Base-by-base conservation (phyloP, 768 basidiomycete species). In the Clitopilus hobsonii region DNA sequence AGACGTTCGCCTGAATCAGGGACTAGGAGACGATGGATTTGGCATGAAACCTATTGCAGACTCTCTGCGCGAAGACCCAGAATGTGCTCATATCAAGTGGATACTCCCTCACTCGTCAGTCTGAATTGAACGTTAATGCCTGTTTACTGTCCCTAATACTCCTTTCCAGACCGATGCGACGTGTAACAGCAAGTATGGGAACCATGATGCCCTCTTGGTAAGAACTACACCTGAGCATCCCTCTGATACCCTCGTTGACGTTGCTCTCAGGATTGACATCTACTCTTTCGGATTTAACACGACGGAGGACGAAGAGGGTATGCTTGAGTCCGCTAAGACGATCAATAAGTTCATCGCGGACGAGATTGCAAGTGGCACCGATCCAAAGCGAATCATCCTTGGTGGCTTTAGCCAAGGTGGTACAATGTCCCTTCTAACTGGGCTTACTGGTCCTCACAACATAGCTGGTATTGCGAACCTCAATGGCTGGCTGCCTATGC, bases 331-430 rank as follows among this genome's bases (percentile, higher is more conserved):
- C 27, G 79, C 82, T 6, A 70, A 74, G 25, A 68, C 76, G 24
- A 74, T 96, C 61, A 85, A 85, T 62, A 70, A 79, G 55, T 72
- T 95, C 59, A 85, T 98, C 63, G 75, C 81, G 11, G 75, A 78
- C 2, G 94, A 98, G 69, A 74, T 94, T 18, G 82, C 85, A 49
- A 75, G 77, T 6, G 90, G 90, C 28, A 82, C 88, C 52, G 77
- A 83, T 7, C 71, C 86, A 23, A 75, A 77, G 53, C 82, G 88
- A 51, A 88, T 96, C 62, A 79, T 96, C 27, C 69, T 98, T 22
- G 93, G 91, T 29, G 94, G 94, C 8, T 96, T 95, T 72, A 88
- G 85, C 57, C 94, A 96, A 67, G 94, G 91, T 30, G 90, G 77
- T 36, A 82, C 86, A 22, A 86, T 95, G 76, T 78, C 85, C 6